Evolutionary conservation across 129 eudicot genomes (phyloP), one percentile per base, ranked within the genome.

Genomic region (Lactuca sativa): DNA sequence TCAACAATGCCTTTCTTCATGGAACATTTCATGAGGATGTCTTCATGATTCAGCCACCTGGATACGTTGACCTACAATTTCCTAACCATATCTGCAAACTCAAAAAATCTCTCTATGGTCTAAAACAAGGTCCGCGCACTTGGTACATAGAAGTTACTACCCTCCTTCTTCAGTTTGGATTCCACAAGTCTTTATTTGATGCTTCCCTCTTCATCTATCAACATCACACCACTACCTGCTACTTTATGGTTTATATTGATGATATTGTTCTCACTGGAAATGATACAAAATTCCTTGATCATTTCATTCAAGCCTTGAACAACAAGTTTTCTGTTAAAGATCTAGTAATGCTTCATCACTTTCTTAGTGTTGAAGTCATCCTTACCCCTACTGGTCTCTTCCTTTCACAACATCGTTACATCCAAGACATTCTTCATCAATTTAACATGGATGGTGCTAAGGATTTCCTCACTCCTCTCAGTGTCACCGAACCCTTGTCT

Each of bases 1-100:
- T 69, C 11, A 56, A 56, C 3, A 69, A 37, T 40, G 56, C 65
- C 14, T 72, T 72, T 10, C 15, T 72, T 1, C 40, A 72, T 25
- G 76, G 53, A 2, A 34, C 31, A 7, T 6, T 72, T 0, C 7
- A 11, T 7, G 58, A 58, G 8, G 65, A 58, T 0, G 49, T 70
- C 0, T 70, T 5, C 43, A 70, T 70, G 75, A 2, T 2, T 0
- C 47, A 70, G 31, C 75, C 75, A 14, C 57, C 9, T 1, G 66
- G 67, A 0, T 70, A 10, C 5, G 0, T 12, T 2, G 17, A 59
- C 4, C 25, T 16, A 3, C 2, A 38, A 3, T 54, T 10, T 15
- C 75, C 75, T 0, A 43, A 59, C 32, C 59, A 58, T 12, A 17
- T 71, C 0, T 59, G 49, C 3, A 1, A 4, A 2, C 58, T 71